phyloP scores from a whole-genome alignment of 805 yeast genomes.

The Ogataea haglerorum region DNA sequence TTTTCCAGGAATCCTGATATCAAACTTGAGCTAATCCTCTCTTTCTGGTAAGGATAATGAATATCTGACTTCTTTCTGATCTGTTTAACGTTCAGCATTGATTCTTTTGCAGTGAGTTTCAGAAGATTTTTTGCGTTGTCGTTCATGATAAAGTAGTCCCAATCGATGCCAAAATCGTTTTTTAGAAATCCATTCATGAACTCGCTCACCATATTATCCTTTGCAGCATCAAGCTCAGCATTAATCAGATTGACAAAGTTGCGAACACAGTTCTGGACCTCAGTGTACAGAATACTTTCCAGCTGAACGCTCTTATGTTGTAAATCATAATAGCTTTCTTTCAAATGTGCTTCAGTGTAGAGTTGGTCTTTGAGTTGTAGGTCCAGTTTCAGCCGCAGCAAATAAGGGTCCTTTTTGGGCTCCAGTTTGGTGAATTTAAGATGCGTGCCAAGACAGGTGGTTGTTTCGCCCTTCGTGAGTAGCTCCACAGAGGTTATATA shows the following conservation, averaged over 20 bases:
- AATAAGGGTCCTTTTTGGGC: constrained; percentile 54
- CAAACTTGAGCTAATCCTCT: constrained; percentile 48
- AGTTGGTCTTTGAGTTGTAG: constrained; percentile 62
- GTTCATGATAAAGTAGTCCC: constrained; percentile 62
- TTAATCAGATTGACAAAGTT: constrained; percentile 50
- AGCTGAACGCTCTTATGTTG: constrained; percentile 64
- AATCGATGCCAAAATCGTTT: constrained; percentile 62
- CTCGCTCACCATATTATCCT: constrained; percentile 52
- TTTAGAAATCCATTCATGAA: constrained; percentile 47
- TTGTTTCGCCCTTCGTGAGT: constrained; percentile 36
- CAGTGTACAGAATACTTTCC: constrained; percentile 59
- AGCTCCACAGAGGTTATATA: constrained; percentile 44
- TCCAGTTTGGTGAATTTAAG: constrained; percentile 24
- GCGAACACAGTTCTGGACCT: constrained; percentile 55
- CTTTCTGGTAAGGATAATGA: constrained; percentile 51
- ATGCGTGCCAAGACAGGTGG: constrained; percentile 30
- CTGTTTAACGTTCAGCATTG: constrained; percentile 31
- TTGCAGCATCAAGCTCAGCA: constrained; percentile 45
- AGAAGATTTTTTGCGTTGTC: constrained; percentile 41
- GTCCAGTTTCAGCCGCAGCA: constrained; percentile 58
- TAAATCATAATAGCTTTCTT: constrained; percentile 61
- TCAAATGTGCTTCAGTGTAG: constrained; percentile 60
- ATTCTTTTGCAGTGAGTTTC: constrained; percentile 33
- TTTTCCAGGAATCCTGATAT: constrained; percentile 59
- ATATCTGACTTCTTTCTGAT: constrained; percentile 49